Evolutionary conservation across 805 yeast species (phyloP).

Genomic region (Yarrowia sp.): DNA sequence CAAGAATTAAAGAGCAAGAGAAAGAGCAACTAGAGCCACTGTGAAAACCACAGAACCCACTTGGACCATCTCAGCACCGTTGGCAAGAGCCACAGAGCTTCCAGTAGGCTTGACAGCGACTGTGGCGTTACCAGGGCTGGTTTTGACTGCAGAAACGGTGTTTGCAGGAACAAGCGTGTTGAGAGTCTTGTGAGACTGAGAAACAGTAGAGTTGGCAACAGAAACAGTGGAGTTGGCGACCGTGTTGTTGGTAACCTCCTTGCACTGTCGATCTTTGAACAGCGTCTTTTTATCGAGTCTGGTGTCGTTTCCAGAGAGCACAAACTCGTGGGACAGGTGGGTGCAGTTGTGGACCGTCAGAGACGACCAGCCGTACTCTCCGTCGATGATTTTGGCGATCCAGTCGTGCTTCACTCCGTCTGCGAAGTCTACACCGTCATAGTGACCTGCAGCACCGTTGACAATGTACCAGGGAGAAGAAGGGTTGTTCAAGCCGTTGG

Average conservation of each 20-base stretch:
- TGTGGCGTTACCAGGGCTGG: too few relatives aligned
- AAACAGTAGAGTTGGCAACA: too few relatives aligned
- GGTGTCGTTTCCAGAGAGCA: constrained; percentile 45
- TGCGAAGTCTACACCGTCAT: constrained; percentile 46
- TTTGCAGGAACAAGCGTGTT: too few relatives aligned
- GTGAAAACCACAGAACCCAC: too few relatives aligned
- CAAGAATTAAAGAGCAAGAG: too few relatives aligned
- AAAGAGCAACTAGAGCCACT: too few relatives aligned
- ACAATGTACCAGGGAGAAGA: constrained; percentile 48
- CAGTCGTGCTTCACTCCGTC: constrained; percentile 25
- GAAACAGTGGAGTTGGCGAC: too few relatives aligned
- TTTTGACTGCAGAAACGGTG: too few relatives aligned
- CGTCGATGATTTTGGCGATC: constrained; percentile 31
- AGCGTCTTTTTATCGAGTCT: constrained; percentile 47
- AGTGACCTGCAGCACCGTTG: constrained; percentile 49
- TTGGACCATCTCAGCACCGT: too few relatives aligned
- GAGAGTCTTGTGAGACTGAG: too few relatives aligned
- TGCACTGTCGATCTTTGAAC: constrained; percentile 42
- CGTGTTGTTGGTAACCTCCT: not conserved
- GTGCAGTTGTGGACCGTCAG: constrained; percentile 48
- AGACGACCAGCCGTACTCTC: constrained; percentile 46
- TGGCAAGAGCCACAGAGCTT: too few relatives aligned
- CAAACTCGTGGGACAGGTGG: constrained; percentile 48
- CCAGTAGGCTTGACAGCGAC: too few relatives aligned
- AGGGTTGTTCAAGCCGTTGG: constrained; percentile 47